Evolutionary conservation across 2,329 filamentous ascomycete genomes (phyloP).

Genomic region (Mollisia scopiformis): DNA sequence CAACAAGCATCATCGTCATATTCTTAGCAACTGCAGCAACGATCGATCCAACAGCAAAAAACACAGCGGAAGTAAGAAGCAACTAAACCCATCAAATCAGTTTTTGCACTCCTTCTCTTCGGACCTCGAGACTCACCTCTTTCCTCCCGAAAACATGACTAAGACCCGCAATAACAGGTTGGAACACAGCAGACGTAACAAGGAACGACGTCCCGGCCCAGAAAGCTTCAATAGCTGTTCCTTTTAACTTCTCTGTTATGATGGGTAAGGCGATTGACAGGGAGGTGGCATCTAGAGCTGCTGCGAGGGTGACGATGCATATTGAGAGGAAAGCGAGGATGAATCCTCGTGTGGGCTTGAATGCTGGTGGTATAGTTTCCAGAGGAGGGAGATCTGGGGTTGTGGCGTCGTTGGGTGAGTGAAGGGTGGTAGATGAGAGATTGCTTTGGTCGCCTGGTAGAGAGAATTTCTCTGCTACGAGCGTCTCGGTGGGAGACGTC

Average conservation of each 20-base stretch:
- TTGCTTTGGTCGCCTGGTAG: background rate
- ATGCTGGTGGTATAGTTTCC: constrained; percentile 17
- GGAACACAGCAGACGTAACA: constrained; percentile 64
- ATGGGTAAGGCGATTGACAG: constrained; percentile 63
- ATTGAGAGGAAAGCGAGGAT: constrained; percentile 32
- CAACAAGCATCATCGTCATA: constrained; percentile 42
- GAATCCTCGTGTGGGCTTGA: constrained; percentile 30
- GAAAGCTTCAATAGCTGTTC: constrained; percentile 64
- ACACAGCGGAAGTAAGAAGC: constrained; percentile 27
- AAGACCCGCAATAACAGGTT: constrained; percentile 48
- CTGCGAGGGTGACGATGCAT: constrained; percentile 58
- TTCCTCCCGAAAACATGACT: constrained; percentile 46
- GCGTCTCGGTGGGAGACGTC: background rate
- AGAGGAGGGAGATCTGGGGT: constrained; percentile 14
- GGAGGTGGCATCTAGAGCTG: constrained; percentile 67
- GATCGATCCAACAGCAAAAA: constrained; percentile 45
- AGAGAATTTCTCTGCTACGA: constrained; percentile 3
- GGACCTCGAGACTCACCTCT: constrained; percentile 21
- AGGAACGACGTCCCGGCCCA: constrained; percentile 75
- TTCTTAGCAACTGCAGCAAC: constrained; percentile 40
- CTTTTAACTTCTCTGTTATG: constrained; percentile 53
- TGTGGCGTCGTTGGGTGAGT: constrained; percentile 3
- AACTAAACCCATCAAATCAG: constrained; percentile 14
- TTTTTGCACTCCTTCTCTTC: background rate
- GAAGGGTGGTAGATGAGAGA: background rate